phyloP scores from a whole-genome alignment of 768 basidiomycete genomes.

The Paxillus ammoniavirescens region DNA sequence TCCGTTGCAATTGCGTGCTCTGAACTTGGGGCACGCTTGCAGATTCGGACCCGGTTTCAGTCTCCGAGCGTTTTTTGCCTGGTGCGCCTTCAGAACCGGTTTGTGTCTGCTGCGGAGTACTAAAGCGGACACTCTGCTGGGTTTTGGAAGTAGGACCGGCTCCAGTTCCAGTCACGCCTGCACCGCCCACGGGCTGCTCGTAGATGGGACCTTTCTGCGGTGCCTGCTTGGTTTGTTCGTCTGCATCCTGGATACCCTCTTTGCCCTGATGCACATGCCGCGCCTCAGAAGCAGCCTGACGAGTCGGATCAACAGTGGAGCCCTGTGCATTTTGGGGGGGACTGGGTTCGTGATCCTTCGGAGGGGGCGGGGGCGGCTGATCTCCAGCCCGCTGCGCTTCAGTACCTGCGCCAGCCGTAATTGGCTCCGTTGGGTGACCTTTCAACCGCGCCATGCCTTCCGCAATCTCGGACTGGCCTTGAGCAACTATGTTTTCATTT shows the following conservation, averaged over 20 bases:
- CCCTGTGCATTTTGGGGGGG: no score
- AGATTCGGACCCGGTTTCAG: no score
- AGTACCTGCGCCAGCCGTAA: not conserved
- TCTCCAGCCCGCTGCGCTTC: not conserved
- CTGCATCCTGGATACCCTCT: no score
- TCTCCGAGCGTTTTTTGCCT: not conserved
- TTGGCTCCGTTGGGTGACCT: constrained; percentile 3
- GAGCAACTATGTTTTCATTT: constrained; percentile 35
- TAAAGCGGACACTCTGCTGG: not conserved
- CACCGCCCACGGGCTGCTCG: no score
- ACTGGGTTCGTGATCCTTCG: no score
- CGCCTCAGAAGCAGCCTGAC: no score
- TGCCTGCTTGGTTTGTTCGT: no score
- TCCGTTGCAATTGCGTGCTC: not conserved
- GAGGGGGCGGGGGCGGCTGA: not conserved
- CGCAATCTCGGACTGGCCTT: constrained; percentile 41
- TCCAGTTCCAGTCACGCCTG: no score
- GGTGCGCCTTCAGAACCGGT: not conserved
- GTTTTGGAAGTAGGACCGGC: not conserved
- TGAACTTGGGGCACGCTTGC: not conserved
- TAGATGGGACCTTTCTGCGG: no score
- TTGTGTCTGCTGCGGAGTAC: not conserved
- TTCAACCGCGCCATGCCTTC: constrained; percentile 36
- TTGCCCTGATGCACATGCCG: no score
- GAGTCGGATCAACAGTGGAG: no score